Percentiles rank a stretch among this genome's conserved stretches.
phyloP scores from a whole-genome alignment of 2,329 filamentous ascomycete species.

The Stachybotrys echinatus region DNA sequence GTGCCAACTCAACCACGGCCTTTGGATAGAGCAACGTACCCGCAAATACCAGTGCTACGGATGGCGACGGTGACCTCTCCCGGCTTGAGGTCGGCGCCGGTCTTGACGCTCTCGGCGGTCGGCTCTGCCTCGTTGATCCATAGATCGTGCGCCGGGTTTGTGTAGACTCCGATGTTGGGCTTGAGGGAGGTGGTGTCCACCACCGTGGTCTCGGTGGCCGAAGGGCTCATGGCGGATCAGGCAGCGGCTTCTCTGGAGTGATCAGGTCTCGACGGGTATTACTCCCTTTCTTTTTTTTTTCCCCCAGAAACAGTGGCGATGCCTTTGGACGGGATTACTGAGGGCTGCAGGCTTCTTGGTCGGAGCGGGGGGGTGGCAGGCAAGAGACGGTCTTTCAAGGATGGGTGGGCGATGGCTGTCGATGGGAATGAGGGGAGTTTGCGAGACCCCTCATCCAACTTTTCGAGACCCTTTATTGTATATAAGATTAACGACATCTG shows the following conservation, averaged over 20 bases:
- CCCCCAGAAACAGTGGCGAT: too few relatives aligned
- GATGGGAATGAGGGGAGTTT: not conserved
- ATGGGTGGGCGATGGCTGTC: too few relatives aligned
- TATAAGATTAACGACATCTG: not conserved
- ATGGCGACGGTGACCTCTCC: constrained; percentile 86
- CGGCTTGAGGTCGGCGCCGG: constrained; percentile 61
- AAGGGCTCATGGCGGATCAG: constrained; percentile 25
- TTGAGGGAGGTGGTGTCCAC: constrained; percentile 40
- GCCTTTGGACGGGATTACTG: too few relatives aligned
- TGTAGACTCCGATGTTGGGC: constrained; percentile 93
- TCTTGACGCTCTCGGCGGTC: constrained; percentile 66
- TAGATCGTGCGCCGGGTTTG: constrained; percentile 85
- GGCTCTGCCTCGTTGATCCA: constrained; percentile 81
- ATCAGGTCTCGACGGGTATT: too few relatives aligned
- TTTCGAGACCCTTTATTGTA: not conserved
- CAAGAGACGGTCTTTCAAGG: too few relatives aligned
- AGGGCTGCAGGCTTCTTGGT: too few relatives aligned
- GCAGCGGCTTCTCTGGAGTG: constrained; percentile 2
- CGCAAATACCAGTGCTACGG: constrained; percentile 94
- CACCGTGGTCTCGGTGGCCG: constrained; percentile 21
- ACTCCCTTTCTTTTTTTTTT: too few relatives aligned
- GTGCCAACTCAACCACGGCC: too few relatives aligned
- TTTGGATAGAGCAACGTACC: constrained; percentile 43
- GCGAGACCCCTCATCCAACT: not conserved
- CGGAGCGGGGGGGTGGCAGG: too few relatives aligned